A percentile compares a stretch with the other conserved stretches of the same genome.
Evolutionary conservation across 345 rosid genomes (phyloP).

Genomic region (Corchorus olitorius): DNA sequence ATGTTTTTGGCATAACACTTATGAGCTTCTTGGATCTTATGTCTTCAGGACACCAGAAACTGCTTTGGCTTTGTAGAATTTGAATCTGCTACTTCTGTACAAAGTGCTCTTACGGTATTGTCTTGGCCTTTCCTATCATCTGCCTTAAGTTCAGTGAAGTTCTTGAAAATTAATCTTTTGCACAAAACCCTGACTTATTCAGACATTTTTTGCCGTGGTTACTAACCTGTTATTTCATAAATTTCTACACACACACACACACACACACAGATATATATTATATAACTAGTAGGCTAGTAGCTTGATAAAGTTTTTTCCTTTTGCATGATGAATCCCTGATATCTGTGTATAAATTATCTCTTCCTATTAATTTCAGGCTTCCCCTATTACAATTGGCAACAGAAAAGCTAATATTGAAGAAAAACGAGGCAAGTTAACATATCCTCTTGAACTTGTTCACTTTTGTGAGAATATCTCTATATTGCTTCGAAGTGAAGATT

Average conservation of each 20-base stretch:
- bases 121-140: neutral
- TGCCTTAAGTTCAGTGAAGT: neutral
- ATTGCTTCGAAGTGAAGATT: neutral
- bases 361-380: slow-evolving; percentile 35
- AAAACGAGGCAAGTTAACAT: slow-evolving; percentile 59
- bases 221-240: neutral
- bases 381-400: slow-evolving; percentile 55
- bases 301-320: neutral
- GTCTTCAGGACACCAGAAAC: slow-evolving; percentile 44
- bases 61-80: slow-evolving; percentile 89
- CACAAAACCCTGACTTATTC: neutral
- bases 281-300: neutral
- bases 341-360: neutral
- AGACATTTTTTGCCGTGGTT: neutral
- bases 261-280: neutral
- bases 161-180: neutral
- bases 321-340: neutral
- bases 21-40: slow-evolving; percentile 11
- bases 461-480: neutral
- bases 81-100: slow-evolving; percentile 64
- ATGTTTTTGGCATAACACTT: neutral
- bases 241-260: neutral
- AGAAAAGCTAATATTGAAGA: slow-evolving; percentile 72
- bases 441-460: neutral
- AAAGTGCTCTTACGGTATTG: slow-evolving; percentile 62